Conservation (phyloP, 192 early-diverging fungal species). For the Podila verticillata region DNA sequence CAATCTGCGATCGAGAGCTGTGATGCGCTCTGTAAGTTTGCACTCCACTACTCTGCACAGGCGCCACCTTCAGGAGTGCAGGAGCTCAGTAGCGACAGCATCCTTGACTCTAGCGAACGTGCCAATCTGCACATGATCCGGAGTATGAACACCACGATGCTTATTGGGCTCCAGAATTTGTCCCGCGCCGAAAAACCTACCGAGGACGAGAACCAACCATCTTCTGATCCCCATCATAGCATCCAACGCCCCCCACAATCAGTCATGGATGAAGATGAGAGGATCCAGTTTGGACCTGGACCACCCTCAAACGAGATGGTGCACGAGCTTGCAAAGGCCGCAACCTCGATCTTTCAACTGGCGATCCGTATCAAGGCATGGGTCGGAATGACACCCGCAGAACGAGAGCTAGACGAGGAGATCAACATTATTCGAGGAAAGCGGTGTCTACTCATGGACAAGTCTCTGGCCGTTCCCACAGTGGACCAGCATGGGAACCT, state of each 20-base stretch:
- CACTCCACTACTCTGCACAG: constrained; percentile 31
- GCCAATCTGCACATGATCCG: constrained; percentile 43
- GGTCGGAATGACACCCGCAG: constrained; percentile 36
- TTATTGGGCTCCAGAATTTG: constrained; percentile 28
- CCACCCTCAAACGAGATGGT: constrained; percentile 29
- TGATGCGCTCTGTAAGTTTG: constrained; percentile 40
- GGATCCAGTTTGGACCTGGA: constrained; percentile 10
- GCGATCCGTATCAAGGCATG: constrained; percentile 44
- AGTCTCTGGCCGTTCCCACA: constrained; percentile 13
- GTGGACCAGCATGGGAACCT: constrained; percentile 41
- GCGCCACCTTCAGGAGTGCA: background rate
- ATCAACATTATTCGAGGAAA: constrained; percentile 42
- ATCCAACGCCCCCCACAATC: no score
- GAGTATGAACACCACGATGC: constrained; percentile 41
- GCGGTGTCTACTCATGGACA: constrained; percentile 43
- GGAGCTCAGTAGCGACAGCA: background rate
- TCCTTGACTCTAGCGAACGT: constrained; percentile 16
- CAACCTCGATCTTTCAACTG: constrained; percentile 44
- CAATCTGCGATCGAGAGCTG: constrained; percentile 37
- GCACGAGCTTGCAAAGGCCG: constrained; percentile 31
- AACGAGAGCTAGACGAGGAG: constrained; percentile 33
- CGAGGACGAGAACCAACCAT: no score
- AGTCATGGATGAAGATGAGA: no score
- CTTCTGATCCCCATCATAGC: no score
- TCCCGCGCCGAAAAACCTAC: background rate